phyloP scores from a whole-genome alignment of 129 eudicot species.

The Pittosporum tobira region DNA sequence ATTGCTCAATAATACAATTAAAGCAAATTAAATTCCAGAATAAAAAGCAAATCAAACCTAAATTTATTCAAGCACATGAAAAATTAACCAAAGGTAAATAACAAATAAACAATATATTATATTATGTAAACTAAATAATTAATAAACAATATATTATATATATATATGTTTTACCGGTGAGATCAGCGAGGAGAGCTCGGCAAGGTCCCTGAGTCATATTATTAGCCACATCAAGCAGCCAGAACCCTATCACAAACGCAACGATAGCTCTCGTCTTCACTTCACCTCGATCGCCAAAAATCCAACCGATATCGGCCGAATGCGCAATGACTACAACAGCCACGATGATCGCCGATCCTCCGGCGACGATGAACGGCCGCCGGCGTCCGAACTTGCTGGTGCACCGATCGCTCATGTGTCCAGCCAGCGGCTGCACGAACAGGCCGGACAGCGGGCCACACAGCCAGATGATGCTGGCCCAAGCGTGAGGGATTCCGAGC shows the following conservation, averaged over 20 bases:
- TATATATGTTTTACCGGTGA: conserved; percentile 40
- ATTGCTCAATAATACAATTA: neutral
- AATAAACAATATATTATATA: no score
- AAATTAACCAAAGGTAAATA: no score
- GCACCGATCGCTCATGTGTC: conserved; percentile 75
- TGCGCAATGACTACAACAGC: conserved; percentile 62
- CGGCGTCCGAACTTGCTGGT: conserved; percentile 80
- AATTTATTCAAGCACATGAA: neutral
- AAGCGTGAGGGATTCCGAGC: conserved; percentile 88
- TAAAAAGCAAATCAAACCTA: neutral
- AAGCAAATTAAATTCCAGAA: neutral
- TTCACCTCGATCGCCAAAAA: conserved; percentile 48
- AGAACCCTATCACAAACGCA: conserved; percentile 75
- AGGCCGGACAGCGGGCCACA: conserved; percentile 95
- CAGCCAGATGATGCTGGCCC: conserved; percentile 88
- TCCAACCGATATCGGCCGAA: conserved; percentile 85
- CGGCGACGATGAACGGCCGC: conserved; percentile 70
- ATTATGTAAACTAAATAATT: no score
- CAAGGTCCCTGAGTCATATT: conserved; percentile 98
- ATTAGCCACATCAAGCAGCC: conserved; percentile 95
- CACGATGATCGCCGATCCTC: conserved; percentile 44
- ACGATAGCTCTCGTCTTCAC: conserved; percentile 48
- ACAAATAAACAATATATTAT: no score
- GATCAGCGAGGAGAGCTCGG: conserved; percentile 91
- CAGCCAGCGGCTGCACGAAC: conserved; percentile 84